Evolutionary conservation across 2,329 filamentous ascomycete species (phyloP).

Genomic region (Trichoderma harzianum): DNA sequence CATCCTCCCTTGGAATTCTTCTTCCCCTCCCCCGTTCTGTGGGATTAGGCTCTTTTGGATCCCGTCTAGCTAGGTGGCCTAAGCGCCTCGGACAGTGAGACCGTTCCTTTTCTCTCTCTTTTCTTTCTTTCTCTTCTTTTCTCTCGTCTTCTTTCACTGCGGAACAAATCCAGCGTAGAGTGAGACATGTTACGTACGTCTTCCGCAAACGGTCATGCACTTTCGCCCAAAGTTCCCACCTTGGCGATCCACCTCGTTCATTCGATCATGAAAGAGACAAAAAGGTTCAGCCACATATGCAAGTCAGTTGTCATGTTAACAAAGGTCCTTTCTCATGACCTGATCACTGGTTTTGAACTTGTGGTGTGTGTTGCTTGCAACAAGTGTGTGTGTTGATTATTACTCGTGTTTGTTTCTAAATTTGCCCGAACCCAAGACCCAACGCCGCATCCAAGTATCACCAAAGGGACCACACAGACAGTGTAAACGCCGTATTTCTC

Average conservation of each 20-base stretch:
- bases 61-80: not conserved
- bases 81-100: not conserved
- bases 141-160: not conserved
- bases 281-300: constrained; percentile 13
- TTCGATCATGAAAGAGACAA: not conserved
- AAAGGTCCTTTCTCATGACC: not conserved
- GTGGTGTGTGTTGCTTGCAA: not conserved
- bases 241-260: not conserved
- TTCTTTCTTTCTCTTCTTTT: not conserved
- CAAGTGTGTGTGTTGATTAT: constrained; percentile 3
- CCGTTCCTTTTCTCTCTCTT: not conserved
- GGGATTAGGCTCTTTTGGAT: not conserved
- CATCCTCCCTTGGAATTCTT: not conserved
- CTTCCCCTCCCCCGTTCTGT: not conserved
- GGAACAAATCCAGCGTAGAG: not conserved
- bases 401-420: constrained; percentile 12
- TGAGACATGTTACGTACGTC: constrained; percentile 7
- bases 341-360: not conserved
- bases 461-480: not conserved
- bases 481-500: constrained; percentile 7
- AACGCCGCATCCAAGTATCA: not conserved
- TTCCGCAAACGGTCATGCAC: constrained; percentile 4
- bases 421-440: not conserved
- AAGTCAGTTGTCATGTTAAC: constrained; percentile 1
- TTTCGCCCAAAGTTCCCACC: not conserved